phyloP scores from a whole-genome alignment of 2,329 filamentous ascomycete genomes.

The Emericellopsis cladophorae region DNA sequence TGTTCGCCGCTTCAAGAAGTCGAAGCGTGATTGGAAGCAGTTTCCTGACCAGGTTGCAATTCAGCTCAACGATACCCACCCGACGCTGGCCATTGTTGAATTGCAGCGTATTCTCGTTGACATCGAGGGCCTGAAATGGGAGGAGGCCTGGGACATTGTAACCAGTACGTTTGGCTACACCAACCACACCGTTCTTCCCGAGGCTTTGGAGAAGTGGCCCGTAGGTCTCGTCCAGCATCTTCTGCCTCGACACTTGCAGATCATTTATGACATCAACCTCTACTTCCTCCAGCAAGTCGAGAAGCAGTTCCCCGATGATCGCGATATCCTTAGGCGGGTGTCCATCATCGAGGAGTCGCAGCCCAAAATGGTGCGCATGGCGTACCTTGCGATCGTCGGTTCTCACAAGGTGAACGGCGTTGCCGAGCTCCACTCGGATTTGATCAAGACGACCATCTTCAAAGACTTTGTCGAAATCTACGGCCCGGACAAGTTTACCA shows the following conservation, averaged over 20 bases:
- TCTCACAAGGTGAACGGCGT: slow-evolving; percentile 99
- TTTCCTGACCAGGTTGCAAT: slow-evolving; percentile 95
- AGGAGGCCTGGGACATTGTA: slow-evolving; percentile 78
- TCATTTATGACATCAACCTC: slow-evolving; percentile 97
- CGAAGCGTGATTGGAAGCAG: slow-evolving; percentile 77
- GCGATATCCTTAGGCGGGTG: slow-evolving; percentile 74
- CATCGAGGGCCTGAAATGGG: slow-evolving; percentile 83
- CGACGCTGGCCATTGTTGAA: slow-evolving; percentile 91
- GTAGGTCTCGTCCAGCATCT: slow-evolving; percentile 86
- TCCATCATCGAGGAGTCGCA: slow-evolving; percentile 96
- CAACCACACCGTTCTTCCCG: slow-evolving; percentile 94
- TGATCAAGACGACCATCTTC: slow-evolving; percentile 99
- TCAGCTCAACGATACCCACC: slow-evolving; percentile 96
- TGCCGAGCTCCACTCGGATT: slow-evolving; percentile 90
- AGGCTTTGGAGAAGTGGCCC: slow-evolving; percentile 97
- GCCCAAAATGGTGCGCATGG: slow-evolving; percentile 98
- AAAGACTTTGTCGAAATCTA: slow-evolving; percentile 96
- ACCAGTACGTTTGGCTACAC: slow-evolving; percentile 82
- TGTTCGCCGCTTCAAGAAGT: slow-evolving; percentile 95
- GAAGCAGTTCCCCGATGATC: slow-evolving; percentile 77
- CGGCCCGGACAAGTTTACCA: slow-evolving; percentile 94
- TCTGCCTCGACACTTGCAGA: slow-evolving; percentile 85
- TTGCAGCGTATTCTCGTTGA: slow-evolving; percentile 87
- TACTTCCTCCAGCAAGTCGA: slow-evolving; percentile 87
- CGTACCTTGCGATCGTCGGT: slow-evolving; percentile 84